phyloP scores from a whole-genome alignment of 331 rosid genomes.

The Ulmus americana region DNA sequence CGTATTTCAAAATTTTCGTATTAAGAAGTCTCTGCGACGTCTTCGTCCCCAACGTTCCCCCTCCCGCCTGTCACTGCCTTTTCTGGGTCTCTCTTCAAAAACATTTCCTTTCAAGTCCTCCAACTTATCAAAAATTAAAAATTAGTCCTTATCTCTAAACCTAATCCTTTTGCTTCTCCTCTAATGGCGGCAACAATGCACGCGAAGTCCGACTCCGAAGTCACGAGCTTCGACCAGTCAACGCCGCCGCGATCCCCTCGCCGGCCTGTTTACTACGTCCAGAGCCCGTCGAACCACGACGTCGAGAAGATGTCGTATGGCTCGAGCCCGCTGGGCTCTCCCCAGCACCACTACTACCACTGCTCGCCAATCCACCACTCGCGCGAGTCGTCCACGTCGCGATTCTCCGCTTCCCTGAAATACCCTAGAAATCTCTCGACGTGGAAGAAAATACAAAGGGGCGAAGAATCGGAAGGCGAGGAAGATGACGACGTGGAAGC shows the following conservation, averaged over 20 bases:
- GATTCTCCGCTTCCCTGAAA: slow-evolving; percentile 78
- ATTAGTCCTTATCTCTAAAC: neutral
- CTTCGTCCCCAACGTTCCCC: neutral
- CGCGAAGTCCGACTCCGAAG: slow-evolving; percentile 78
- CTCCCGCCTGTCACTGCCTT: slow-evolving; percentile 2
- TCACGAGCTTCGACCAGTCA: slow-evolving; percentile 67
- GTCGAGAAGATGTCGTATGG: slow-evolving; percentile 93
- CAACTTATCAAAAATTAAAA: neutral
- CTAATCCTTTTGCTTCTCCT: neutral
- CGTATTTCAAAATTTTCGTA: neutral
- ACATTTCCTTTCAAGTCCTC: neutral
- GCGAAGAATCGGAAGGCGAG: slow-evolving; percentile 8
- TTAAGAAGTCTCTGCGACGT: neutral
- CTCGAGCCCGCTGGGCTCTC: slow-evolving; percentile 65
- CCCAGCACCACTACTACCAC: slow-evolving; percentile 55
- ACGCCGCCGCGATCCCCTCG: slow-evolving; percentile 71
- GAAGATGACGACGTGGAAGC: slow-evolving; percentile 21
- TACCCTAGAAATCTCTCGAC: slow-evolving; percentile 37
- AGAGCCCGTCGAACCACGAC: slow-evolving; percentile 87
- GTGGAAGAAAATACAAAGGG: slow-evolving; percentile 50
- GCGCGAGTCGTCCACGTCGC: slow-evolving; percentile 87
- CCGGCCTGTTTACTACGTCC: slow-evolving; percentile 79
- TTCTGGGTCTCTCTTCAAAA: neutral
- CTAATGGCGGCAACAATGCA: slow-evolving; percentile 40
- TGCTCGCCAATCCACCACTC: slow-evolving; percentile 93